Evolutionary conservation across 1,284 basidiomycete genomes (phyloP), one percentile per base, ranked within the genome.

Genomic region (Cryptococcus sp.): DNA sequence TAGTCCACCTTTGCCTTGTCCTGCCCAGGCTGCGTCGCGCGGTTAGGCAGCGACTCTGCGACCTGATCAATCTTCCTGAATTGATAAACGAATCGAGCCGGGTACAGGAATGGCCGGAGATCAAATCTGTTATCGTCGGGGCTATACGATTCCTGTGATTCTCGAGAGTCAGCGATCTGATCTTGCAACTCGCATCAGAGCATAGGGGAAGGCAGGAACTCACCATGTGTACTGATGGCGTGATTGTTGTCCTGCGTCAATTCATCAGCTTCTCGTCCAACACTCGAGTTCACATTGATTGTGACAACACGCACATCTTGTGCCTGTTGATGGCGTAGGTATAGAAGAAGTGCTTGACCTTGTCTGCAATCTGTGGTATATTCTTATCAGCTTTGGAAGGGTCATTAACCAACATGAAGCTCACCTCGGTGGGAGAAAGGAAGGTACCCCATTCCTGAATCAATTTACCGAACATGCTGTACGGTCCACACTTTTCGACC

Each of bases 61-160:
- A 91, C 81, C 58, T 87, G 86, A 70, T 98, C 94, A 59, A 99
- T 98, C 81, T 91, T 92, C 74, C 83, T 86, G 80, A 97, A 99
- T 75, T 99, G 96, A 86, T 91, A 97, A 0, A 91, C 89, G 81
- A 98, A 99, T 53, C 90, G 85, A 25, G 89, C 87, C 6, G 93
- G 91, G 77, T 98, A 99, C 52, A 99, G 81, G 85, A 99, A 99
- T 0, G 94, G 96, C 25, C 95, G 86, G 42, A 98, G 78, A 76
- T 99, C 95, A 72, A 95, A 99, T 65, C 92, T 84, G 75, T 99
- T 97, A 77, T 98, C 94, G 73, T 98, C 95, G 4, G 93, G 93
- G 71, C 90, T 93, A 79, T 97, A 97, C 10, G 89, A 90, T 78
- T 96, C 92, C 90, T 93, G 64, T 52, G 55, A 35, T 35, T 5